Evolutionary conservation across 371 early-diverging fungal genomes (phyloP).

Genomic region (Apophysomyces sp.): DNA sequence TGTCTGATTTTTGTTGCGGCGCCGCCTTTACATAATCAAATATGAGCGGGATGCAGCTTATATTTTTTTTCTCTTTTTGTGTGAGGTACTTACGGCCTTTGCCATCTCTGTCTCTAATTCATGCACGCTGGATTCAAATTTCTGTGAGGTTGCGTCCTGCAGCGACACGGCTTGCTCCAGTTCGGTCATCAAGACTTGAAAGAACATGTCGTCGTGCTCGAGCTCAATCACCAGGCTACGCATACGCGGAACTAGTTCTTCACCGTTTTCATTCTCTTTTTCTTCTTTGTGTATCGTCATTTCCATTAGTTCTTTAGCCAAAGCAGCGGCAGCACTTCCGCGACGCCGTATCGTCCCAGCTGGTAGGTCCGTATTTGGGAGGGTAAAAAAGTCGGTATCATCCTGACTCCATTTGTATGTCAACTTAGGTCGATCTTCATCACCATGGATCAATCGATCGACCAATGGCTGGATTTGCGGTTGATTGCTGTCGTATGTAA

Average conservation of each 20-base stretch:
- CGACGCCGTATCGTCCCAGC: neutral
- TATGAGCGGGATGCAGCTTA: neutral
- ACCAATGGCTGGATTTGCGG: slow-evolving; percentile 21
- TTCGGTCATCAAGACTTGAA: slow-evolving; percentile 53
- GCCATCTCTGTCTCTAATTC: slow-evolving; percentile 47
- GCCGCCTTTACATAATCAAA: slow-evolving; percentile 19
- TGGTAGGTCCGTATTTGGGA: slow-evolving; percentile 2
- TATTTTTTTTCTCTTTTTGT: neutral
- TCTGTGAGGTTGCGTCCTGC: slow-evolving; percentile 33
- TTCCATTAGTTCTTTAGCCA: slow-evolving; percentile 8
- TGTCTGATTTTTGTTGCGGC: slow-evolving; percentile 63
- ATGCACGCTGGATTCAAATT: slow-evolving; percentile 48
- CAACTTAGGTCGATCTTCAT: slow-evolving; percentile 17
- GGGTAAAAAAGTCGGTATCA: slow-evolving; percentile 40
- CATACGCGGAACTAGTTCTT: neutral
- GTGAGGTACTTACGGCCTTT: slow-evolving; percentile 29
- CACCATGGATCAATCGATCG: neutral
- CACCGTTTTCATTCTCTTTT: neutral
- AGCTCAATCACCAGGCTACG: slow-evolving; percentile 55
- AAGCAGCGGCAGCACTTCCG: slow-evolving; percentile 4
- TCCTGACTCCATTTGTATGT: slow-evolving; percentile 31
- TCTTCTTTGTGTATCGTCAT: neutral
- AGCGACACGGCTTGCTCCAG: slow-evolving; percentile 39
- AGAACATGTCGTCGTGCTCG: slow-evolving; percentile 61
- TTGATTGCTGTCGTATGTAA: slow-evolving; percentile 32